phyloP scores from a whole-genome alignment of 768 basidiomycete genomes.

The Daedaleopsis nitida region DNA sequence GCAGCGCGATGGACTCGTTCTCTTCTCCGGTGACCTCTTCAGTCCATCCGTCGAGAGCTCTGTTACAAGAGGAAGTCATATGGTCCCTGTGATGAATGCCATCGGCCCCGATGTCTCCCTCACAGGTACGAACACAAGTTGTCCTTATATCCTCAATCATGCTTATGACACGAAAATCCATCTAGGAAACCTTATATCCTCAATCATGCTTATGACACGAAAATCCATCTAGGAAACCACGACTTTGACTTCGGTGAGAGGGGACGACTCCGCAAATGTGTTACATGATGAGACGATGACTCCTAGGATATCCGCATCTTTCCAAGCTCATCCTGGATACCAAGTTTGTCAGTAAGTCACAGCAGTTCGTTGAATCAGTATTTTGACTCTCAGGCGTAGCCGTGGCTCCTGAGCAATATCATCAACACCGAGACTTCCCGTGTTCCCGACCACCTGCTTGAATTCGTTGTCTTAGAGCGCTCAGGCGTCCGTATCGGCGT shows the following conservation, averaged over 20 bases:
- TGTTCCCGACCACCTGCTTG: constrained; percentile 61
- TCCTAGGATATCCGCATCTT: constrained; percentile 58
- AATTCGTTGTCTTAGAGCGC: constrained; percentile 69
- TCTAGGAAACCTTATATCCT: not conserved
- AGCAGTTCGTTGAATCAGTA: not conserved
- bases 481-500: constrained; percentile 74
- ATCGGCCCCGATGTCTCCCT: constrained; percentile 79
- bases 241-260: constrained; percentile 84
- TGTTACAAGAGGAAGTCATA: constrained; percentile 88
- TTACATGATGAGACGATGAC: not conserved
- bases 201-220: no score
- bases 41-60: constrained; percentile 86
- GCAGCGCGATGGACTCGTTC: constrained; percentile 66
- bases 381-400: constrained; percentile 42
- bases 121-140: constrained; percentile 54
- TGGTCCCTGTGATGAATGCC: constrained; percentile 88
- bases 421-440: constrained; percentile 63
- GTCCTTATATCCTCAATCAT: not conserved
- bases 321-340: constrained; percentile 70
- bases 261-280: not conserved
- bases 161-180: no score
- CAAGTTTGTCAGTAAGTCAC: constrained; percentile 57
- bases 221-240: constrained; percentile 69
- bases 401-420: constrained; percentile 91
- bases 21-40: constrained; percentile 92